Base-by-base conservation (phyloP, 169 alveolate species). In the Plasmodium gaboni region DNA sequence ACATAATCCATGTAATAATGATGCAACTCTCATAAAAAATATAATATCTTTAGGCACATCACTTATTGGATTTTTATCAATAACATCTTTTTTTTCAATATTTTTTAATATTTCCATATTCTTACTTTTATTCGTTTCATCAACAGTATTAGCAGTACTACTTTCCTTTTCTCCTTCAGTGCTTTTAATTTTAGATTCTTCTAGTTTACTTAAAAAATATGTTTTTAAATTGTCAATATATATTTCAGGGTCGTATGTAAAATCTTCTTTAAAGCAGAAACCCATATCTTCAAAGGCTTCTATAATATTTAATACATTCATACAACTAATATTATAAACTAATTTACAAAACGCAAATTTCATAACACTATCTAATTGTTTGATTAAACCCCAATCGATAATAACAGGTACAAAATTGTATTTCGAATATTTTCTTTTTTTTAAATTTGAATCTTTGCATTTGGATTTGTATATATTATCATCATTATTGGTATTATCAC, bases 211-310 rank as follows among this genome's bases (percentile, higher is more conserved):
- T 70, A 92, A 64, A 64, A 94, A 93, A 15, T 92, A 95, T 15
- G 74, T 55, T 60, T 95, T 91, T 55, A 95, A 61, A 26, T 96
- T 96, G 48, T 95, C 97, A 93, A 95, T 94, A 88, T 93, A 94
- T 42, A 94, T 92, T 90, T 95, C 97, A 0, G 97, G 97, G 65
- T 95, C 97, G n/a, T 90, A 85, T 4, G 92, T 89, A 51, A 88
- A 67, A 71, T 91, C 92, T 51, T 92, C 93, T 55, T 91, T 92
- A 76, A 94, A 94, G 63, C 88, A 63, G 88, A 95, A 95, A 44
- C 97, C 97, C 97, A 95, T 93, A 69, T 95, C 96, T 57, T 95
- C 97, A 46, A 95, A 95, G 4, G 97, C 96, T 71, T 94, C 97
- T 91, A 94, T 92, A 12, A 95, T 67, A 32, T 96, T 96, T 89